Evolutionary conservation across 129 eudicot genomes (phyloP), one percentile per base, ranked within the genome.

Genomic region (Cynara cardunculus): DNA sequence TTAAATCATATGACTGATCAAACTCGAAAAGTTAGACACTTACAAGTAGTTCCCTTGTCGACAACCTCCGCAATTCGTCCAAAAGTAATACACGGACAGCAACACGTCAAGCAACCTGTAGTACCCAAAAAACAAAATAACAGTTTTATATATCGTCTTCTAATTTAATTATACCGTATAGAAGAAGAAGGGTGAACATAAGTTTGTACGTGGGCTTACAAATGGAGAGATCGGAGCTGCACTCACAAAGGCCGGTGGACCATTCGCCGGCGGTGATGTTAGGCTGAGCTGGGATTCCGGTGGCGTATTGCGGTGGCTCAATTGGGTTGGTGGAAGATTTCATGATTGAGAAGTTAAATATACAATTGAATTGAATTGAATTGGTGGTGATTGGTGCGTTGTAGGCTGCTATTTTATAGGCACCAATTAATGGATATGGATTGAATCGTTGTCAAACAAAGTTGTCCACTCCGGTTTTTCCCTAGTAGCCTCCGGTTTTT

Each of bases 21-120:
- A 53, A 53, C 21, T 7, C 21, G 6, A 39, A 16, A 5, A 6
- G 13, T 16, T 21, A 74, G 31, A 73, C n/a, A 77, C 93, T 89
- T 91, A 92, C 92, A 85, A 0, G 86, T 84, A 18, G 84, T 73
- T 25, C 97, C 97, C 37, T 80, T 80, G 64, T 89, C 93, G 27
- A 89, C 81, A 64, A 91, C 78, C 84, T 91, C 93, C 1, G 90
- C 90, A 41, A 91, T 84, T 75, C 30, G 86, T 67, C 97, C 97
- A 25, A 87, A 87, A 13, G 91, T 59, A 28, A 89, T 75, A 80
- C 93, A 91, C 0, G 97, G 93, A 32, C 90, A 89, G 73, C 87
- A 85, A 26, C 44, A 82, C 12, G 93, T 89, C 31, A 82, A 11
- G 74, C 84, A 84, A 80, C 90, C 93, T 89, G 80, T 7, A 37